phyloP scores from a whole-genome alignment of 148 eudicot species.

The Nyssa sinensis region DNA sequence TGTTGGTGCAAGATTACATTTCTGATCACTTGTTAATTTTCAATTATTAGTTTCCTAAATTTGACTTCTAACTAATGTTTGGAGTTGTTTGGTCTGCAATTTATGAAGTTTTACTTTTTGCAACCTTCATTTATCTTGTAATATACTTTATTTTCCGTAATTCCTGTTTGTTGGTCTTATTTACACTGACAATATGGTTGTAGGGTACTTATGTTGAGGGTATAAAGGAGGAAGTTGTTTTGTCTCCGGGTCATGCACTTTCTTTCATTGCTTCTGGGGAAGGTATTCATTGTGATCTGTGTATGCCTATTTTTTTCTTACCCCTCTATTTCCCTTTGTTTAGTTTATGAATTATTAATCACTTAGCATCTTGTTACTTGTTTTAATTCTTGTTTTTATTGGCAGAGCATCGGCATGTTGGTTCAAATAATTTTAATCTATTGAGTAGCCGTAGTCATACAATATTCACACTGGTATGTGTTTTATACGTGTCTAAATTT shows the following conservation, averaged over 20 bases:
- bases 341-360: neutral
- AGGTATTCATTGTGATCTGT: constrained; percentile 47
- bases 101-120: neutral
- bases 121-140: neutral
- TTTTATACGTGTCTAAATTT: neutral
- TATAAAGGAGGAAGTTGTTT: constrained; percentile 96
- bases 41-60: no score
- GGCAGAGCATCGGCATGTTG: constrained; percentile 99
- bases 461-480: constrained; percentile 89
- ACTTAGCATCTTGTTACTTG: neutral
- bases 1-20: neutral
- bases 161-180: constrained; percentile 1
- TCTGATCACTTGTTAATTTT: neutral
- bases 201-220: constrained; percentile 99
- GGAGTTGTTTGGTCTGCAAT: neutral
- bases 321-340: neutral
- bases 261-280: constrained; percentile 99
- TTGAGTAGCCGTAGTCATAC: constrained; percentile 99
- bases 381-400: constrained; percentile 15
- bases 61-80: neutral
- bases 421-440: constrained; percentile 93
- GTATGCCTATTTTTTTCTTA: constrained; percentile 1
- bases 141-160: no score
- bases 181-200: constrained; percentile 10
- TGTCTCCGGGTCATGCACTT: constrained; percentile 97